Evolutionary conservation across 805 yeast genomes (phyloP).

Genomic region (Candida alai): DNA sequence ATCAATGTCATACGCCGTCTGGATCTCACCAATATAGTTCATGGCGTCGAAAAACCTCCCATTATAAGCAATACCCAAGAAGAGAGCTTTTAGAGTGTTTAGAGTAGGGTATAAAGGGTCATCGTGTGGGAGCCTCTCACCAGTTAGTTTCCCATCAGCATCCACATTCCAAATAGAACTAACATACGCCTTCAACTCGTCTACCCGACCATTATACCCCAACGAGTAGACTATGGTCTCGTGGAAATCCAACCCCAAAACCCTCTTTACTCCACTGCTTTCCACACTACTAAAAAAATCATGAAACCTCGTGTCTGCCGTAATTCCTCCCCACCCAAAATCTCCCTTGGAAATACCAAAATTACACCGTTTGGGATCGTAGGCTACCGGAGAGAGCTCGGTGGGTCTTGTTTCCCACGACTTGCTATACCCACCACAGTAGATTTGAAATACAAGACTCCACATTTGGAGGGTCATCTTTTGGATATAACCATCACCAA

Average conservation of each 20-base stretch:
- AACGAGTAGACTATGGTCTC: constrained; percentile 30
- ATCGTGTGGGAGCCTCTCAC: constrained; percentile 5
- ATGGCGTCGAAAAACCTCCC: constrained; percentile 27
- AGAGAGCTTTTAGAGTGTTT: constrained; percentile 24
- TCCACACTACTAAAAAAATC: not conserved
- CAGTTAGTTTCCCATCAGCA: constrained; percentile 17
- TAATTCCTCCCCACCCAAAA: no score
- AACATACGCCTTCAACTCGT: constrained; percentile 21
- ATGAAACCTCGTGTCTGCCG: constrained; percentile 1
- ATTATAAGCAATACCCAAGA: constrained; percentile 32
- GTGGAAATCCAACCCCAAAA: constrained; percentile 5
- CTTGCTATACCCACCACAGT: constrained; percentile 28
- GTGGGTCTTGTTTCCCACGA: constrained; percentile 26
- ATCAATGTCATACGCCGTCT: constrained; percentile 22
- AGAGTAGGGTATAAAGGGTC: constrained; percentile 23
- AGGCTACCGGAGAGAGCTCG: constrained; percentile 12
- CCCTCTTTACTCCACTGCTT: constrained; percentile 10
- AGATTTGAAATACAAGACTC: constrained; percentile 30
- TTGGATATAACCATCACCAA: constrained; percentile 8
- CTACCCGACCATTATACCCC: constrained; percentile 22
- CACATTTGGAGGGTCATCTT: constrained; percentile 32
- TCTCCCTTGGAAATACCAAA: no score
- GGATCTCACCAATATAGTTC: constrained; percentile 34
- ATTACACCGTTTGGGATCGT: constrained; percentile 2
- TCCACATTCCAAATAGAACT: constrained; percentile 31